Evolutionary conservation across 1,284 basidiomycete species (phyloP).

Genomic region (Laetiporus sulphureus): DNA sequence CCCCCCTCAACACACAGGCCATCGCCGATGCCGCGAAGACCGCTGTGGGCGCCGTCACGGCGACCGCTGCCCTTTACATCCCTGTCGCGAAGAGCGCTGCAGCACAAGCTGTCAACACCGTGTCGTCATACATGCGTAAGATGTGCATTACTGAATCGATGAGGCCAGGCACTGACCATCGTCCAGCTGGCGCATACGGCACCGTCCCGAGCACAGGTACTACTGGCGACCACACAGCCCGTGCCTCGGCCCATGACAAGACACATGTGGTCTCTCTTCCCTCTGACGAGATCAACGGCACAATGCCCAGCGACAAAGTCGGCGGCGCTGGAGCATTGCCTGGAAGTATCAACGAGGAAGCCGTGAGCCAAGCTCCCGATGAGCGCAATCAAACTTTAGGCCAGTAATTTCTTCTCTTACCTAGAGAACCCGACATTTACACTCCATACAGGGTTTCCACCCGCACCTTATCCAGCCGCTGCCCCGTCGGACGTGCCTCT

Average conservation of each 20-base stretch:
- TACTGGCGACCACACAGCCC: conserved; percentile 11
- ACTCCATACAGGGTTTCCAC: conserved; percentile 1
- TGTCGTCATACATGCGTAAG: background rate
- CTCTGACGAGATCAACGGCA: conserved; percentile 16
- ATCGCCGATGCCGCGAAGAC: conserved; percentile 9
- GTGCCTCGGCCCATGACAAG: conserved; percentile 21
- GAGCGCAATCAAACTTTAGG: conserved; percentile 8
- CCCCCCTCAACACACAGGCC: conserved; percentile 1
- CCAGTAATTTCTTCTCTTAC: background rate
- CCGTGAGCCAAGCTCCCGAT: conserved; percentile 27
- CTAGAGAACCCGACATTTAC: background rate
- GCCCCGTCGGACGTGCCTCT: conserved; percentile 3
- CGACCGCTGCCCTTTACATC: conserved; percentile 22
- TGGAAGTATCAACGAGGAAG: conserved; percentile 21
- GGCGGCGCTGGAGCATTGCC: conserved; percentile 28
- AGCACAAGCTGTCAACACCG: background rate
- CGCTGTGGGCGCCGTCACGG: conserved; percentile 15
- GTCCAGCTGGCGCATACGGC: background rate
- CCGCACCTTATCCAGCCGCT: background rate
- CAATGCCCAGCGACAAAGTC: conserved; percentile 19
- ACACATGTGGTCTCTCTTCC: conserved; percentile 17
- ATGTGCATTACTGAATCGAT: no score
- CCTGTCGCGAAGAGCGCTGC: conserved; percentile 13
- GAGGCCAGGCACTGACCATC: no score
- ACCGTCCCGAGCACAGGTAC: conserved; percentile 2